Conservation (phyloP, 2,329 filamentous ascomycete genomes). For the Sclerotinia sclerotiorum region DNA sequence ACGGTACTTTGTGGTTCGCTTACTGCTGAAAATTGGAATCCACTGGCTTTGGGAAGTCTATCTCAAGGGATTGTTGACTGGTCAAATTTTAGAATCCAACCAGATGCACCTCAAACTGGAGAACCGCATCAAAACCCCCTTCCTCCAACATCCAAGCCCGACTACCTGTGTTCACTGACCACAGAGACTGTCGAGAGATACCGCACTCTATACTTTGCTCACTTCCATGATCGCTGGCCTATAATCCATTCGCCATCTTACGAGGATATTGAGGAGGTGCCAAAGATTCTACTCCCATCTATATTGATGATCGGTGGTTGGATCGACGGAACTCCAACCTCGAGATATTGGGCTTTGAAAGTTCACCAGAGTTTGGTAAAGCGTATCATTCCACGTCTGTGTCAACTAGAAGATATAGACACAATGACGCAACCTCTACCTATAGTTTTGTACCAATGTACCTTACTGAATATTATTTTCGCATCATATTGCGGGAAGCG, state of each 20-base stretch:
- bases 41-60: background rate
- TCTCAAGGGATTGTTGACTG: conserved; percentile 26
- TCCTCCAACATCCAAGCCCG: background rate
- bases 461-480: conserved; percentile 45
- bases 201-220: conserved; percentile 43
- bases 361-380: conserved; percentile 41
- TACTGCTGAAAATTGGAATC: background rate
- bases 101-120: conserved; percentile 15
- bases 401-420: conserved; percentile 38
- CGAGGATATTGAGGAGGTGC: conserved; percentile 35
- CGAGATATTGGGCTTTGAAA: conserved; percentile 37
- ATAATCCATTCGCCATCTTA: conserved; percentile 45
- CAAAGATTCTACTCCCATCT: conserved; percentile 37
- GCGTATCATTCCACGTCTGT: conserved; percentile 30
- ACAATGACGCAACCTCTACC: conserved; percentile 33
- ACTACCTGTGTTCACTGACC: background rate
- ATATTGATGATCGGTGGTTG: conserved; percentile 46
- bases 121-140: background rate
- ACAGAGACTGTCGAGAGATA: conserved; percentile 28
- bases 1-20: background rate
- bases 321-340: conserved; percentile 39
- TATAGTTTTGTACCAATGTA: conserved; percentile 39
- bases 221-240: conserved; percentile 47
- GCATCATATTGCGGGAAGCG: conserved; percentile 38
- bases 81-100: conserved; percentile 26